Evolutionary conservation across 208 protist genomes (phyloP).

Genomic region (Giardia duodenalis): DNA sequence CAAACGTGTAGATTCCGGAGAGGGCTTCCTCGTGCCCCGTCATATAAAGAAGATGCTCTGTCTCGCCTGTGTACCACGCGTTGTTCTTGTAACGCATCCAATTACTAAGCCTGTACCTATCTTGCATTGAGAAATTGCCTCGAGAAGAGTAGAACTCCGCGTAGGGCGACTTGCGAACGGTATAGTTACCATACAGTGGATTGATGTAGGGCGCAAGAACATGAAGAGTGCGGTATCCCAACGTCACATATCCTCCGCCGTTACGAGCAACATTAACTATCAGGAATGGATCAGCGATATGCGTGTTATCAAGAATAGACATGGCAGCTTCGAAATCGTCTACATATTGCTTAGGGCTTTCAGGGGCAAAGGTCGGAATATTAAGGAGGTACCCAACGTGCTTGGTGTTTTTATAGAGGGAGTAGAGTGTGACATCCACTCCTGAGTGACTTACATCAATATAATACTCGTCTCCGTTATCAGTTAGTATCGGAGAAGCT

Average conservation of each 20-base stretch:
- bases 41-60: background rate
- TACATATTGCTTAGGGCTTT: background rate
- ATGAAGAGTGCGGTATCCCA: background rate
- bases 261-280: constrained; percentile 11
- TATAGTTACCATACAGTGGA: constrained; percentile 5
- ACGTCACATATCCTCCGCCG: background rate
- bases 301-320: background rate
- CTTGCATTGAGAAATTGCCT: background rate
- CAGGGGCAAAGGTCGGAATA: background rate
- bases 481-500: background rate
- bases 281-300: background rate
- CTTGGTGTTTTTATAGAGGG: background rate
- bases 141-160: background rate
- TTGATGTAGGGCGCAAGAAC: constrained; percentile 12
- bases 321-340: constrained; percentile 7
- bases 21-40: background rate
- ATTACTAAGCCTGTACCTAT: background rate
- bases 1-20: constrained; percentile 14
- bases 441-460: background rate
- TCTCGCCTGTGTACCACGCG: constrained; percentile 10
- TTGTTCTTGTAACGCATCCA: background rate
- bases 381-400: background rate
- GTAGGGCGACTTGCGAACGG: background rate
- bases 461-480: background rate
- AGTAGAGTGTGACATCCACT: background rate